Evolutionary conservation across 2,329 filamentous ascomycete species (phyloP).

Genomic region (Colletotrichum tofieldiae): DNA sequence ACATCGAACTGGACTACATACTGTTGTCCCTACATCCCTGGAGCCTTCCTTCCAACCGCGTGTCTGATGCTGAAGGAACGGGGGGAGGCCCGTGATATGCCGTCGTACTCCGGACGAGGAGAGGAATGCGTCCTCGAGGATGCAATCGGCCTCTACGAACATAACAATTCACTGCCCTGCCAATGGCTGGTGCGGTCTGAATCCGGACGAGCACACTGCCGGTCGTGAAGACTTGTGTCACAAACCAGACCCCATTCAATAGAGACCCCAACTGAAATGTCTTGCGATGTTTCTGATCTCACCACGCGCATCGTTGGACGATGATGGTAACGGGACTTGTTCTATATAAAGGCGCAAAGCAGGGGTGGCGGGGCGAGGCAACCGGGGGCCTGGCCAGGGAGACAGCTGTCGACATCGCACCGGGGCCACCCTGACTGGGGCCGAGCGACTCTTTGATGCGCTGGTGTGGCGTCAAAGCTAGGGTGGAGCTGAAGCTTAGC

Average conservation of each 20-base stretch:
- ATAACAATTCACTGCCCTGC: neutral
- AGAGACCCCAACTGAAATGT: neutral
- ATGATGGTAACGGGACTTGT: neutral
- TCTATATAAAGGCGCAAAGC: slow-evolving; percentile 32
- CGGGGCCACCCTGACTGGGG: slow-evolving; percentile 28
- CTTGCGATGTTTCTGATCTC: neutral
- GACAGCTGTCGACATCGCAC: slow-evolving; percentile 36
- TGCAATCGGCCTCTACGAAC: neutral
- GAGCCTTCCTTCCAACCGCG: neutral
- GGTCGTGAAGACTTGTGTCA: neutral
- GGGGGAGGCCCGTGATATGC: neutral
- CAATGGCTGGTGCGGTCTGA: neutral
- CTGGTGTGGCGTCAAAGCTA: slow-evolving; percentile 44
- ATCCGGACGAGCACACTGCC: neutral
- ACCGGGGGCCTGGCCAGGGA: neutral
- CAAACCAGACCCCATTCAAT: neutral
- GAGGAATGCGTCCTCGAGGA: neutral
- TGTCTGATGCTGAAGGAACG: neutral
- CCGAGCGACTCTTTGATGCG: slow-evolving; percentile 39
- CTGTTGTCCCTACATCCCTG: neutral
- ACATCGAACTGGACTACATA: neutral
- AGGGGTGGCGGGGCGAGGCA: slow-evolving; percentile 20
- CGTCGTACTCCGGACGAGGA: neutral
- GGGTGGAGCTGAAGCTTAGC: slow-evolving; percentile 44
- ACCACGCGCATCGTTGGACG: neutral